Percentiles rank a stretch among this genome's conserved stretches.
Evolutionary conservation across 2,329 filamentous ascomycete genomes (phyloP).

Genomic region (Aspergillus japonicus): DNA sequence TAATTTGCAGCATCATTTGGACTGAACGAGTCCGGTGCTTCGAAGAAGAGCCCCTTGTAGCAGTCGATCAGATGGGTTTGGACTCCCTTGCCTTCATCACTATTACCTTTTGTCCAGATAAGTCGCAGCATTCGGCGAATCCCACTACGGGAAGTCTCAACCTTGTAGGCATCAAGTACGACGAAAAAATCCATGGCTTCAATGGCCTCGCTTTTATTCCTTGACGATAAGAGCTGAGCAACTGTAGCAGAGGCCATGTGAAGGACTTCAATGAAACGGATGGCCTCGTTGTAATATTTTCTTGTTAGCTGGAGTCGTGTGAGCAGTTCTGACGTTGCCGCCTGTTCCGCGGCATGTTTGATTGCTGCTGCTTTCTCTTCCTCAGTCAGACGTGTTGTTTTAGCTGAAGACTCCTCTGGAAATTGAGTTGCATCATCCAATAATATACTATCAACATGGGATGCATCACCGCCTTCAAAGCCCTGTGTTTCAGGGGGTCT

Average conservation of each 20-base stretch:
- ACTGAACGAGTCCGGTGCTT: conserved; percentile 84
- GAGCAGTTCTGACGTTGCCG: conserved; percentile 83
- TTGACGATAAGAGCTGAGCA: conserved; percentile 84
- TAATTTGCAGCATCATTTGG: conserved; percentile 92
- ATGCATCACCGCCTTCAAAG: conserved; percentile 64
- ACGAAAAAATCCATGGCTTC: conserved; percentile 99
- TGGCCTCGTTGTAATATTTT: conserved; percentile 88
- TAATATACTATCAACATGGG: conserved; percentile 73
- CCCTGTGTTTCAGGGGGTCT: conserved; percentile 73
- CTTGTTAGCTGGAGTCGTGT: conserved; percentile 83
- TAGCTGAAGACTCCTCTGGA: conserved; percentile 63
- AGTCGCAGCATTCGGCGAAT: conserved; percentile 94
- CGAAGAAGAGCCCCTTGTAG: conserved; percentile 93
- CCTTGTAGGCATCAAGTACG: conserved; percentile 90
- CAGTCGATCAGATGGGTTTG: conserved; percentile 96
- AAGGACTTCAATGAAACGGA: conserved; percentile 89
- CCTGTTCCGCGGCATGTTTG: conserved; percentile 79
- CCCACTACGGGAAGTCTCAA: conserved; percentile 86
- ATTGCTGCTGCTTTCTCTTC: conserved; percentile 72
- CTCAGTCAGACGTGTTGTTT: conserved; percentile 69
- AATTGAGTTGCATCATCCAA: conserved; percentile 86
- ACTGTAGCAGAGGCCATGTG: conserved; percentile 78
- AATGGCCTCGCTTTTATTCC: conserved; percentile 97
- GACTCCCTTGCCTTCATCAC: conserved; percentile 96
- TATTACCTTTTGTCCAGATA: conserved; percentile 99